Evolutionary conservation across 208 protist genomes (phyloP), one percentile per base, ranked within the genome.

Genomic region (Leishmania major): DNA sequence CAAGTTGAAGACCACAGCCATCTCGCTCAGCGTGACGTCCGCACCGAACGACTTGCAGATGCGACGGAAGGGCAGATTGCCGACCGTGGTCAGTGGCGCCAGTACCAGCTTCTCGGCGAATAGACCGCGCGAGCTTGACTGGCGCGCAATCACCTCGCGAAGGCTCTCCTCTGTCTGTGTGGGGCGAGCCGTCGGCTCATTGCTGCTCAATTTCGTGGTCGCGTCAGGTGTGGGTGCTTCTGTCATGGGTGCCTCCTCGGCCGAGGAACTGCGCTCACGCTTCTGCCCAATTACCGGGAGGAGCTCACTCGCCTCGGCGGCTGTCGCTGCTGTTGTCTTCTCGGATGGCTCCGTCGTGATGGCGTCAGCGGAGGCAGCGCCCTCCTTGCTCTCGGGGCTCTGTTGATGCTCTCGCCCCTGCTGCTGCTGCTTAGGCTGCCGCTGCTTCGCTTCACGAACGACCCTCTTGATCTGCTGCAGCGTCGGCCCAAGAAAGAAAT

Each of bases 21-120:
- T 99, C 87, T 99, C 98, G 60, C 95, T 90, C 85, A 98, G 90
- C 31, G 97, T 99, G 74, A 99, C 93, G 86, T 99, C 98, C 0
- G 88, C 95, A 11, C 96, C 97, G 73, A 97, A 94, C 15, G 83
- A 82, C 81, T 98, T 98, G 88, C 97, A 99, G 62, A 99, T 80
- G 57, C 96, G 92, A 47, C 99, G 95, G 81, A 99, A 99, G 22
- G 99, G 99, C 69, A 99, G 88, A 84, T 99, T 99, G 71, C 99
- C 99, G 35, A 99, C 97, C 11, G 99, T 99, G 11, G 99, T 99
- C 45, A 99, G 94, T 15, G 99, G 99, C 31, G 99, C 98, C 10
- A 99, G 94, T 75, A 98, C 93, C 22, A 99, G 82, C 90, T 99
- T 99, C 80, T 96, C 88, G 1, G 67, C 70, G 78, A 97, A 99